Base-by-base conservation (phyloP, 2,329 filamentous ascomycete genomes). In the Fusarium burgessii region DNA sequence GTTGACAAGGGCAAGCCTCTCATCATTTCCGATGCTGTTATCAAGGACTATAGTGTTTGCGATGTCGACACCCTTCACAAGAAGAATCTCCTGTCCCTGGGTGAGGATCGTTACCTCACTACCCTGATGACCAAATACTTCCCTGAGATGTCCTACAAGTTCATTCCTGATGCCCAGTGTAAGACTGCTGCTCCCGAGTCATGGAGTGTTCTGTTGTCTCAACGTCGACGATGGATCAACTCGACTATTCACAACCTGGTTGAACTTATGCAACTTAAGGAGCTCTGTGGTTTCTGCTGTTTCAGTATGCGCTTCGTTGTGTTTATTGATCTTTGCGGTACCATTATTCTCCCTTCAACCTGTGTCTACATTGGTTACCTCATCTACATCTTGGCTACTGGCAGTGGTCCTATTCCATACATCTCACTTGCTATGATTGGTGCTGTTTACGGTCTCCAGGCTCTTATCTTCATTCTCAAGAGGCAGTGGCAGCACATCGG, bases 101-200 rank as follows among this genome's bases (percentile, higher is more conserved):
- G 95, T 83, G 95, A 98, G 82, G 95, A 98, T 92, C 94, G 95
- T 84, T 98, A 93, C 81, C 87, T 99, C 66, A 99, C 96, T 4
- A 99, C 96, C 0, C 85, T 99, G 63, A 98, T 99, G 96, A 97
- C 93, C 66, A 98, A 97, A 84, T 90, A 98, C 83, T 98, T 98
- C 87, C 95, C 96, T 4, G 85, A 85, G 73, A 98, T 98, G 94
- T 92, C 93, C 2, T 98, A 93, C 87, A 99, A 98, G 82, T 99
- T 98, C 80, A 88, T 98, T 56, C 90, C 95, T 1, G 94, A 97
- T 81, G 96, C 96, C 11, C 96, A 94, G 80, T 97, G 95, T 74
- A 91, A 93, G 77, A 99, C 96, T 3, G 95, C 95, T 45, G 96
- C 96, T 2, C 96, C 96, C 4, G 94, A 98, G 77, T 93, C 92